Evolutionary conservation across 352 stramenopile genomes (phyloP).

Genomic region (Detonula confervacea): DNA sequence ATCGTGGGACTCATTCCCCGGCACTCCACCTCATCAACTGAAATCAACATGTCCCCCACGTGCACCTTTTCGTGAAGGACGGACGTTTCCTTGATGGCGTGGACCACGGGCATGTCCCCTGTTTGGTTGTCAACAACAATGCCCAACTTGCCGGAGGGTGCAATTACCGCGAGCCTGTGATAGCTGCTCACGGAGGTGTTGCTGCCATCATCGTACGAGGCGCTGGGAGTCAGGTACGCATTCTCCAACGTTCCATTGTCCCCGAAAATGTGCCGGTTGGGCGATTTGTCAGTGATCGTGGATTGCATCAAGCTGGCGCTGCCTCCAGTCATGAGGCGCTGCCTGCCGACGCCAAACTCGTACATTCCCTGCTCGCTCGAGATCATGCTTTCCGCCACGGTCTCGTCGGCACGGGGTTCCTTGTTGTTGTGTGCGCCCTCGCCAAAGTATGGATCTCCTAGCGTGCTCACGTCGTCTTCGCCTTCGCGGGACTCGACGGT

Average conservation of each 20-base stretch:
- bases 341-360: constrained; percentile 17
- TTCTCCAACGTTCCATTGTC: constrained; percentile 20
- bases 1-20: constrained; percentile 19
- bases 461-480: constrained; percentile 48
- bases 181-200: no score
- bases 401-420: not conserved
- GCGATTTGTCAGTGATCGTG: not conserved
- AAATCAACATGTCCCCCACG: constrained; percentile 35
- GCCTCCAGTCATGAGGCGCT: constrained; percentile 15
- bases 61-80: constrained; percentile 25
- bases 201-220: no score
- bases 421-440: constrained; percentile 87
- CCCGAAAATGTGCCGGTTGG: constrained; percentile 18
- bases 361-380: constrained; percentile 14
- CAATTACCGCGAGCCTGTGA: constrained; percentile 13
- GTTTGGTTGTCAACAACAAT: constrained; percentile 39
- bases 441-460: constrained; percentile 82
- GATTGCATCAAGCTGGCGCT: constrained; percentile 14
- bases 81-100: constrained; percentile 42
- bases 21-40: constrained; percentile 32
- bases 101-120: constrained; percentile 25
- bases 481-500: constrained; percentile 45
- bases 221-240: constrained; percentile 12
- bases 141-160: constrained; percentile 30
- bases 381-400: constrained; percentile 2